Percentiles rank a stretch among this genome's conserved stretches.
These are phyloP conservation scores for Salix brachista DNA, from an alignment of 345 rosid genomes.

Conservation along the genomic window DNA sequence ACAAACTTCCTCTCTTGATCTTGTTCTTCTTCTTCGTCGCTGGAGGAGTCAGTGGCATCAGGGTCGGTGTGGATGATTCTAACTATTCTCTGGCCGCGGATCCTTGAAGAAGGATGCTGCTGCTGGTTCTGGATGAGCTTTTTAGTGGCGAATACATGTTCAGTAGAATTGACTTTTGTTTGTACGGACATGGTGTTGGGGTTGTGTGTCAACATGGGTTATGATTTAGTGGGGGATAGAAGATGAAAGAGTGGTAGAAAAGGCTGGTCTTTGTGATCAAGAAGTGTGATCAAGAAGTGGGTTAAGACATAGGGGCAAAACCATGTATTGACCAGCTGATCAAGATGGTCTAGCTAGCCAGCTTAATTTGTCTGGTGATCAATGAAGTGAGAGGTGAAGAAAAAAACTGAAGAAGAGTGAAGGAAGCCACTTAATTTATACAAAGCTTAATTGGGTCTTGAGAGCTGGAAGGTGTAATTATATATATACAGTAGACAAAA, in stretches of 20 bases:
- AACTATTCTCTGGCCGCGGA: not conserved
- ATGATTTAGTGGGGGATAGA: not conserved
- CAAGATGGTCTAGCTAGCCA: not conserved
- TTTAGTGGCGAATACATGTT: not conserved
- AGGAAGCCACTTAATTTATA: not conserved
- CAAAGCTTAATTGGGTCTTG: not conserved
- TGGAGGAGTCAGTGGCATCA: constrained; percentile 27
- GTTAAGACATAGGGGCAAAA: not conserved
- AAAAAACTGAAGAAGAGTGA: not conserved
- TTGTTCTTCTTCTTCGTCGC: constrained; percentile 10
- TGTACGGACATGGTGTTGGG: constrained; percentile 1
- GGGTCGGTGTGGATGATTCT: constrained; percentile 24
- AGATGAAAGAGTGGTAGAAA: not conserved
- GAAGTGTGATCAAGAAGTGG: not conserved
- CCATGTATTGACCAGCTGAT: not conserved
- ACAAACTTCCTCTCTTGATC: not conserved
- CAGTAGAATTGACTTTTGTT: not conserved
- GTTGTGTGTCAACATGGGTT: not conserved
- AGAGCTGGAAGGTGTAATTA: not conserved
- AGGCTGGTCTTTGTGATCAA: not conserved
- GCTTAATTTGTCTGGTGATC: not conserved
- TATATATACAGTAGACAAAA: not conserved
- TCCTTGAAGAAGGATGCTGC: not conserved
- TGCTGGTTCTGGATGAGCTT: not conserved
- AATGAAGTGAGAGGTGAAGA: not conserved